phyloP scores from a whole-genome alignment of 352 stramenopile species.

The Pythium monospermum region DNA sequence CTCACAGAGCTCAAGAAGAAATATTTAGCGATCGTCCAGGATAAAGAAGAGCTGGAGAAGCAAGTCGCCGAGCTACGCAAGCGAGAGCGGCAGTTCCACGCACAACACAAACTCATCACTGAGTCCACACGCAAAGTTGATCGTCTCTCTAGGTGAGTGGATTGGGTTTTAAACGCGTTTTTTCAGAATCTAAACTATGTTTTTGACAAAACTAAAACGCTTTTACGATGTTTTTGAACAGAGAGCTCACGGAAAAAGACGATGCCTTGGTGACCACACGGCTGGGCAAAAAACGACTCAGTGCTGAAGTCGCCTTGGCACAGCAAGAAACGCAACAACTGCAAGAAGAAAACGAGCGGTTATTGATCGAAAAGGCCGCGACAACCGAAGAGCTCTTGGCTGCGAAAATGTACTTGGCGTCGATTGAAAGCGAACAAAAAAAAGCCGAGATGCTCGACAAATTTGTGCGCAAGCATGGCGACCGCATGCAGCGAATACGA shows the following conservation, averaged over 20 bases:
- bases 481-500: constrained; percentile 51
- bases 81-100: constrained; percentile 60
- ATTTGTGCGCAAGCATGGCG: constrained; percentile 78
- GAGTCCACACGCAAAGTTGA: constrained; percentile 66
- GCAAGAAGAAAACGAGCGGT: constrained; percentile 55
- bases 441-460: constrained; percentile 69
- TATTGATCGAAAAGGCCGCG: constrained; percentile 56
- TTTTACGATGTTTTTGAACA: constrained; percentile 23
- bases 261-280: constrained; percentile 44
- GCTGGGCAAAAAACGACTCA: constrained; percentile 45
- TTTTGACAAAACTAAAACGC: too few species aligned
- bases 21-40: constrained; percentile 51
- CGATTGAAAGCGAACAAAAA: constrained; percentile 66
- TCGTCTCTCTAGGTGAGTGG: constrained; percentile 43
- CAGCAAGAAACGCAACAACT: constrained; percentile 51
- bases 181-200: too few species aligned
- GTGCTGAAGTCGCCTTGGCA: constrained; percentile 47
- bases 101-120: constrained; percentile 53
- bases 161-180: not conserved
- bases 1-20: constrained; percentile 56
- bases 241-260: constrained; percentile 50
- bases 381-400: constrained; percentile 59
- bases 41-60: constrained; percentile 54
- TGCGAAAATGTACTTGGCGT: constrained; percentile 66
- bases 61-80: constrained; percentile 51